A percentile compares a stretch with the other conserved stretches of the same genome.
Evolutionary conservation across 2,329 filamentous ascomycete genomes (phyloP).

Genomic region (Mollisia scopiformis): DNA sequence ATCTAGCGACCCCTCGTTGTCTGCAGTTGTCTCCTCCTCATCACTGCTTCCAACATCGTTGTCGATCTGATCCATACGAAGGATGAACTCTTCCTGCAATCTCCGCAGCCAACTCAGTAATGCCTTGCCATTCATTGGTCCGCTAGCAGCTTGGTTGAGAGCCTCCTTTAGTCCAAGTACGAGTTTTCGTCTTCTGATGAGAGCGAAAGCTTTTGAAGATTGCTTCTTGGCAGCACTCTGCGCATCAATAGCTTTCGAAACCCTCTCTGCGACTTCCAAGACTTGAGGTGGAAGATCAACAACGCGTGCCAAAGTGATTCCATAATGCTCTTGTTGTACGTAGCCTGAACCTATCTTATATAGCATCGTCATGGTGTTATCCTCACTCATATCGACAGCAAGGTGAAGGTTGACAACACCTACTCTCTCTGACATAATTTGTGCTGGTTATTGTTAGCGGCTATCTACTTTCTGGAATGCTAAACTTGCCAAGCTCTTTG

Average conservation of each 20-base stretch:
- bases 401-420: slow-evolving; percentile 87
- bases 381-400: slow-evolving; percentile 63
- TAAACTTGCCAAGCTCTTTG: slow-evolving; percentile 63
- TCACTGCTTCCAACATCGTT: slow-evolving; percentile 24
- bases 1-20: slow-evolving; percentile 3
- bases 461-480: background rate
- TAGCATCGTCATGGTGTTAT: slow-evolving; percentile 77
- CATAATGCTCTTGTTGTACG: slow-evolving; percentile 76
- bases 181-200: slow-evolving; percentile 70
- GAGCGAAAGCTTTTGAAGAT: slow-evolving; percentile 58
- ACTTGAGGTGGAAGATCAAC: slow-evolving; percentile 72
- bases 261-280: slow-evolving; percentile 66
- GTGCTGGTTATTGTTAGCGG: slow-evolving; percentile 48
- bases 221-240: slow-evolving; percentile 61
- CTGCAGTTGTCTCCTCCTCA: slow-evolving; percentile 3
- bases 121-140: slow-evolving; percentile 65
- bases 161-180: slow-evolving; percentile 75
- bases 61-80: slow-evolving; percentile 68
- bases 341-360: slow-evolving; percentile 80
- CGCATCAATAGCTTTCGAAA: slow-evolving; percentile 64
- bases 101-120: slow-evolving; percentile 66
- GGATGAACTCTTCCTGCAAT: slow-evolving; percentile 75
- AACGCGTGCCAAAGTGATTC: slow-evolving; percentile 77
- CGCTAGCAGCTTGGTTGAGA: slow-evolving; percentile 67
- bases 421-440: slow-evolving; percentile 71